phyloP scores from a whole-genome alignment of 306 rosid species.

The Cucurbita moschata region DNA sequence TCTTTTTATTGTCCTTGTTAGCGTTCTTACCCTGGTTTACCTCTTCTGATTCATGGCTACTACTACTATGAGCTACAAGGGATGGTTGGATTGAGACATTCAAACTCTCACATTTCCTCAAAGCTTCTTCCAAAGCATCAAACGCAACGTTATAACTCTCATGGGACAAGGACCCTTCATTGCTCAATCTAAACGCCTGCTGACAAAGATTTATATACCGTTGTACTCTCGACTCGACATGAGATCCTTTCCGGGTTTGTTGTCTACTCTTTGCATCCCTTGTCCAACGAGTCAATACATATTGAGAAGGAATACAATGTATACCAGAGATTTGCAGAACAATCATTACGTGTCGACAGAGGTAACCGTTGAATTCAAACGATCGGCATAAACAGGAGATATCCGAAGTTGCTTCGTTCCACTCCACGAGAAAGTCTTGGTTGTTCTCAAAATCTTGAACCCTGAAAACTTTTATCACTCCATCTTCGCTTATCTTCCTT shows the following conservation, averaged over 20 bases:
- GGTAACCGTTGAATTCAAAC: constrained; percentile 32
- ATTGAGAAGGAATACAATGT: constrained; percentile 27
- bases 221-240: constrained; percentile 13
- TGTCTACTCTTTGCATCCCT: constrained; percentile 26
- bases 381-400: constrained; percentile 29
- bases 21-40: constrained; percentile 12
- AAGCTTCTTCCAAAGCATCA: constrained; percentile 27
- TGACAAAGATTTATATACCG: constrained; percentile 24
- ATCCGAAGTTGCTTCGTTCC: constrained; percentile 30
- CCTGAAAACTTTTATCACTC: background rate
- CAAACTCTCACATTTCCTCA: constrained; percentile 26
- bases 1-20: constrained; percentile 13
- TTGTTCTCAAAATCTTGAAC: constrained; percentile 24
- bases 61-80: constrained; percentile 10
- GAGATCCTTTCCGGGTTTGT: constrained; percentile 1
- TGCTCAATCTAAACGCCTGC: constrained; percentile 26
- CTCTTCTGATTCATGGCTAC: constrained; percentile 14
- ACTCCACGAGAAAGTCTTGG: constrained; percentile 23
- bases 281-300: constrained; percentile 33
- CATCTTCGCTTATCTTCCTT: constrained; percentile 18
- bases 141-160: constrained; percentile 30
- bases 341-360: constrained; percentile 36
- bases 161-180: constrained; percentile 36
- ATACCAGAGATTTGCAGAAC: constrained; percentile 39
- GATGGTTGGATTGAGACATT: constrained; percentile 13